These are phyloP conservation scores for Scedosporium boydii DNA, from an alignment of 2,329 filamentous ascomycete species.

Conservation along the genomic window DNA sequence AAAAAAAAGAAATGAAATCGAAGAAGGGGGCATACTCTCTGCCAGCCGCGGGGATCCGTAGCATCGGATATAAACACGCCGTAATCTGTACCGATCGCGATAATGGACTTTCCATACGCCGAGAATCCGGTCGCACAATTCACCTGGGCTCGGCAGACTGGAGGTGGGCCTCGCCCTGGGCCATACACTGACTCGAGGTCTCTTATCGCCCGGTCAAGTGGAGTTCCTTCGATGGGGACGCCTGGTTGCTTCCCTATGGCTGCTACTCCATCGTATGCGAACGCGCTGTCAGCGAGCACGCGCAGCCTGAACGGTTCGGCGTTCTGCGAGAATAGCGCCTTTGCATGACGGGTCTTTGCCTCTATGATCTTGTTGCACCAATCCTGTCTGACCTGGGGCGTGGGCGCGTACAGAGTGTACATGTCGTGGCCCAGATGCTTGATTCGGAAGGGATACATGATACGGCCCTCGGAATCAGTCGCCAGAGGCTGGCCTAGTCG, in stretches of 20 bases:
- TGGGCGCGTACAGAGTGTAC: conserved; percentile 81
- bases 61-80: conserved; percentile 87
- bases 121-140: conserved; percentile 91
- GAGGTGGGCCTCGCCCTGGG: conserved; percentile 56
- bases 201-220: conserved; percentile 79
- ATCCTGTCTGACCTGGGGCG: conserved; percentile 63
- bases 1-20: conserved; percentile 9
- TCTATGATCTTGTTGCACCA: conserved; percentile 94
- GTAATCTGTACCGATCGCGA: conserved; percentile 90
- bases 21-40: conserved; percentile 49
- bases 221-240: conserved; percentile 81
- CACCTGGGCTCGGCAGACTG: conserved; percentile 76
- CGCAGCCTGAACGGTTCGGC: conserved; percentile 89
- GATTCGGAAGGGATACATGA: conserved; percentile 87
- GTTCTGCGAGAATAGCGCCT: conserved; percentile 81
- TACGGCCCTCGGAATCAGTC: conserved; percentile 69
- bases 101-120: conserved; percentile 73
- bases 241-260: conserved; percentile 49
- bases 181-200: conserved; percentile 78
- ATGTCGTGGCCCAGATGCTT: conserved; percentile 92
- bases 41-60: conserved; percentile 85
- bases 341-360: conserved; percentile 88
- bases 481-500: conserved; percentile 32
- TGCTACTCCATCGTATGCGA: conserved; percentile 63
- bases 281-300: conserved; percentile 86